Evolutionary conservation across 1,284 basidiomycete genomes (phyloP).

Genomic region (Papiliotrema nemorosa): DNA sequence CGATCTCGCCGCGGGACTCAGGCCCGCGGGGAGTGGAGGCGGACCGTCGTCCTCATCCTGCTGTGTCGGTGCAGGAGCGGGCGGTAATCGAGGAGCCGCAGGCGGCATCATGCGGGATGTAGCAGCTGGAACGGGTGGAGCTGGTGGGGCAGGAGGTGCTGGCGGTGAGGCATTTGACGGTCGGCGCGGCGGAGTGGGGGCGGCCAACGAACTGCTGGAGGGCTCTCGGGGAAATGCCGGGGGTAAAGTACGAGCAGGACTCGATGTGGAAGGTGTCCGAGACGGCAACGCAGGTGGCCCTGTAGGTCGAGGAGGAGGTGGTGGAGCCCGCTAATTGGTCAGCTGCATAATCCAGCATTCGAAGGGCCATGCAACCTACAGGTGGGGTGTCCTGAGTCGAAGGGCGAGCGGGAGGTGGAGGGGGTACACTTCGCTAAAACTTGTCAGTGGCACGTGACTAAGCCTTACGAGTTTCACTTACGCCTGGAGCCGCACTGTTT

Average conservation of each 20-base stretch:
- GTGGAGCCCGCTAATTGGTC: constrained; percentile 44
- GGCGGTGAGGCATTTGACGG: constrained; percentile 58
- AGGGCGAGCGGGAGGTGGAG: constrained; percentile 48
- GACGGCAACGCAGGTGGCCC: constrained; percentile 42
- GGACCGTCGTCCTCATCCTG: constrained; percentile 23
- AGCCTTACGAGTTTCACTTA: constrained; percentile 8
- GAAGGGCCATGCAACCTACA: constrained; percentile 8
- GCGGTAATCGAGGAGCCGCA: constrained; percentile 20
- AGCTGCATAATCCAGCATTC: constrained; percentile 3
- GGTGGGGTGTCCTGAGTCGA: constrained; percentile 49
- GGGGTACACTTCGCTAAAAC: constrained; percentile 34
- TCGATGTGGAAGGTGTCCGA: constrained; percentile 20
- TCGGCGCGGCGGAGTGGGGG: constrained; percentile 19
- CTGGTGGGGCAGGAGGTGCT: constrained; percentile 46
- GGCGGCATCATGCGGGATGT: constrained; percentile 31
- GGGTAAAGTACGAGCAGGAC: constrained; percentile 26
- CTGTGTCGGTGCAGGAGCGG: constrained; percentile 16
- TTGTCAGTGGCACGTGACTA: neutral
- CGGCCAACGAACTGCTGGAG: constrained; percentile 16
- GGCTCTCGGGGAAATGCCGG: constrained; percentile 15
- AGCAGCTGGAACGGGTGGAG: constrained; percentile 48
- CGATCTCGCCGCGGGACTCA: constrained; percentile 8
- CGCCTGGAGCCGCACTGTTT: constrained; percentile 26
- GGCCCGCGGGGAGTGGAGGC: constrained; percentile 20
- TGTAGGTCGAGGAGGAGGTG: constrained; percentile 37